Evolutionary conservation across 2,329 filamentous ascomycete genomes (phyloP).

Genomic region (Colletotrichum sp.): DNA sequence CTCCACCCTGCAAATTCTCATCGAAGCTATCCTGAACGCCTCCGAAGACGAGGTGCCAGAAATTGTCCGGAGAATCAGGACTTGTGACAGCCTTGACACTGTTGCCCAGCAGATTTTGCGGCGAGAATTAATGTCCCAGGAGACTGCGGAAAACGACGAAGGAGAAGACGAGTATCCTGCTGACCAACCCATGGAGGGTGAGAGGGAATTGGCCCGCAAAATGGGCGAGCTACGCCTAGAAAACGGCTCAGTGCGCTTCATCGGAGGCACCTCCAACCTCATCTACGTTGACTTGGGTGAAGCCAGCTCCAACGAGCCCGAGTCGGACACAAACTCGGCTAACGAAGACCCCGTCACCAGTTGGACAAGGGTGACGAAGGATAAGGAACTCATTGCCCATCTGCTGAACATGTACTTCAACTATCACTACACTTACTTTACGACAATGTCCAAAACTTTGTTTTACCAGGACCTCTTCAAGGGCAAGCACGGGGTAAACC

Average conservation of each 20-base stretch:
- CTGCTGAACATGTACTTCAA: slow-evolving; percentile 97
- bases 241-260: slow-evolving; percentile 87
- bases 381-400: slow-evolving; percentile 80
- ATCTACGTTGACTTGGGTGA: slow-evolving; percentile 70
- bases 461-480: slow-evolving; percentile 86
- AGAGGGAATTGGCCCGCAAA: slow-evolving; percentile 86
- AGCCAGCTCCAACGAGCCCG: slow-evolving; percentile 43
- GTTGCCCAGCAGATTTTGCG: slow-evolving; percentile 60
- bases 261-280: slow-evolving; percentile 92
- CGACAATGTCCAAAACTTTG: slow-evolving; percentile 82
- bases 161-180: slow-evolving; percentile 43
- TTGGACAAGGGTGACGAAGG: slow-evolving; percentile 87
- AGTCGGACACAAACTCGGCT: slow-evolving; percentile 50
- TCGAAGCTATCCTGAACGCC: slow-evolving; percentile 91
- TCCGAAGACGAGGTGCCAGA: slow-evolving; percentile 83
- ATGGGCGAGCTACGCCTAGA: slow-evolving; percentile 91
- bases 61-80: slow-evolving; percentile 85
- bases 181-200: slow-evolving; percentile 56
- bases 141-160: slow-evolving; percentile 44
- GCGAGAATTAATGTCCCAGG: slow-evolving; percentile 39
- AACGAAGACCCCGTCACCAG: slow-evolving; percentile 76
- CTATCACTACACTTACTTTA: slow-evolving; percentile 98
- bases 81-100: slow-evolving; percentile 72
- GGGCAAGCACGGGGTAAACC: slow-evolving; percentile 63
- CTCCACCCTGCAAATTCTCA: slow-evolving; percentile 88